These are phyloP conservation scores for Dichomitus squalens DNA, from an alignment of 1,284 basidiomycete species.

Conservation along the genomic window DNA sequence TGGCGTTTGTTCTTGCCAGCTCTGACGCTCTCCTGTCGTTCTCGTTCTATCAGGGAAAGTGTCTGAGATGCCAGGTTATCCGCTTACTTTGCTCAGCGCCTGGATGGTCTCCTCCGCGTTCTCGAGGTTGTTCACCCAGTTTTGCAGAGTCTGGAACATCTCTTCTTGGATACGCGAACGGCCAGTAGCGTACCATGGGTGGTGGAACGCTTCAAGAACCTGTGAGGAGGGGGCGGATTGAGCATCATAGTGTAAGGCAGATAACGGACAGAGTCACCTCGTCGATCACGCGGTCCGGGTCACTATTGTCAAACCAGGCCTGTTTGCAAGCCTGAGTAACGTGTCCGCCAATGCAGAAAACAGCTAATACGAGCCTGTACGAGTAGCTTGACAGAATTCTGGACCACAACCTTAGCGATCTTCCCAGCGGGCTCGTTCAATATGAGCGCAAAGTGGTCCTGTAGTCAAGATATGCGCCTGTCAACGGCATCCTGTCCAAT, in stretches of 20 bases:
- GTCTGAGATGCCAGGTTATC: neutral
- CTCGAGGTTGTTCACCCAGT: conserved; percentile 59
- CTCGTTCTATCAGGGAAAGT: neutral
- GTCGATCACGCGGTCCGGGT: conserved; percentile 53
- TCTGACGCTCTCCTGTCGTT: conserved; percentile 33
- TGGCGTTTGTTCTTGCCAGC: conserved; percentile 42
- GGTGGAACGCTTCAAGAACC: conserved; percentile 71
- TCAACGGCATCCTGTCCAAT: no score
- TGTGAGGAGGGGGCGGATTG: conserved; percentile 27
- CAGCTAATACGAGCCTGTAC: conserved; percentile 49
- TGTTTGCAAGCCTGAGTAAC: conserved; percentile 24
- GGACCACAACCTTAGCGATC: conserved; percentile 69
- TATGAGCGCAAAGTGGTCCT: conserved; percentile 67
- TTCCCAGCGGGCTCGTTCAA: conserved; percentile 75
- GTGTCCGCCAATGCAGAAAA: neutral
- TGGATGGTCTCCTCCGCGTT: conserved; percentile 44
- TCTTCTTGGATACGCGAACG: conserved; percentile 61
- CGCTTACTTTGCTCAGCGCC: conserved; percentile 50
- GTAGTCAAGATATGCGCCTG: neutral
- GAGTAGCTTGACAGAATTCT: conserved; percentile 61
- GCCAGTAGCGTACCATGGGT: conserved; percentile 64
- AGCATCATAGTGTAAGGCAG: neutral
- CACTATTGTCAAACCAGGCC: conserved; percentile 55
- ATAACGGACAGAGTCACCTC: conserved; percentile 36
- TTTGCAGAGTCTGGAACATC: conserved; percentile 63